Conservation (phyloP, 2,329 filamentous ascomycete species). For the Cercospora sojina region DNA sequence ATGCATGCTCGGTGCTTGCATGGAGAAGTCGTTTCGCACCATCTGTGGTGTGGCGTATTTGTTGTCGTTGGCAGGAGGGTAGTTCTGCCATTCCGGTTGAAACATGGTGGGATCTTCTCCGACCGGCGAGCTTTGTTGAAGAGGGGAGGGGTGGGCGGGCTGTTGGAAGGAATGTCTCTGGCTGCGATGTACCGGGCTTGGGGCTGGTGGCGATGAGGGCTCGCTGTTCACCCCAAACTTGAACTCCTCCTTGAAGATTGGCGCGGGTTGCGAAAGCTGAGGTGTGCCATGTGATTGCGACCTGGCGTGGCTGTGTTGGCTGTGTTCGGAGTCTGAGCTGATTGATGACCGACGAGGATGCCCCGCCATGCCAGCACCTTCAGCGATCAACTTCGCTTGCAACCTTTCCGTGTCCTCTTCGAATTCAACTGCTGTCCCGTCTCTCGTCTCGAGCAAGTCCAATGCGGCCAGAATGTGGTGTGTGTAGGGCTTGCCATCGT, state of each 20-base stretch:
- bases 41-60: slow-evolving; percentile 13
- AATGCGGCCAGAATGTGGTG: slow-evolving; percentile 63
- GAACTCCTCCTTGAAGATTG: slow-evolving; percentile 19
- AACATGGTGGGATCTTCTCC: slow-evolving; percentile 35
- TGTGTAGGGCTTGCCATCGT: slow-evolving; percentile 59
- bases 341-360: slow-evolving; percentile 54
- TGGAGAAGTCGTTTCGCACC: slow-evolving; percentile 28
- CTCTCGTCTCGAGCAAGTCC: slow-evolving; percentile 56
- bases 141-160: slow-evolving; percentile 27
- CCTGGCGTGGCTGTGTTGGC: slow-evolving; percentile 41
- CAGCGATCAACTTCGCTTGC: slow-evolving; percentile 56
- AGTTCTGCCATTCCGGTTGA: slow-evolving; percentile 34
- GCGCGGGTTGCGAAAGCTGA: slow-evolving; percentile 31
- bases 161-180: slow-evolving; percentile 20
- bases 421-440: slow-evolving; percentile 53
- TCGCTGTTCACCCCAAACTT: slow-evolving; percentile 32
- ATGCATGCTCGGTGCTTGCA: slow-evolving; percentile 23
- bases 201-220: slow-evolving; percentile 29
- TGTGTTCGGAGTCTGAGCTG: slow-evolving; percentile 59
- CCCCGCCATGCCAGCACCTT: slow-evolving; percentile 48
- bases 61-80: slow-evolving; percentile 17
- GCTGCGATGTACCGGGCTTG: slow-evolving; percentile 26
- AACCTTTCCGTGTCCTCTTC: slow-evolving; percentile 59
- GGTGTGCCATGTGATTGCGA: slow-evolving; percentile 40
- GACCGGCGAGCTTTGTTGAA: slow-evolving; percentile 29